Conservation (phyloP, 305 asterid genomes). For the Fraxinus baroniana region DNA sequence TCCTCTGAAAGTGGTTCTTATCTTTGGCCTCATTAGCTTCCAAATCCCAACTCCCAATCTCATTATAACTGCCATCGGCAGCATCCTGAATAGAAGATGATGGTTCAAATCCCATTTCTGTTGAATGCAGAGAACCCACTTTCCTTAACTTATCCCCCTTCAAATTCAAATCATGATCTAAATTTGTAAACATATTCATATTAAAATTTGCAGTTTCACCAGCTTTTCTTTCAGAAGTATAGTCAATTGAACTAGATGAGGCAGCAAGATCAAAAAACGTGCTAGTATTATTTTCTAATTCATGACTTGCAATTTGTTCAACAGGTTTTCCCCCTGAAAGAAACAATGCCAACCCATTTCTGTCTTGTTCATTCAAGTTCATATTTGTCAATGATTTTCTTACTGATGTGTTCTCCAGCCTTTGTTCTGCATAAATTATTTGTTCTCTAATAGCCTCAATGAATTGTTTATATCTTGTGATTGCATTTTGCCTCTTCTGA, state of each 20-base stretch:
- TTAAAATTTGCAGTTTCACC: constrained; percentile 23
- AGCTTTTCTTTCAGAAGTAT: constrained; percentile 19
- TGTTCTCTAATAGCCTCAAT: constrained; percentile 39
- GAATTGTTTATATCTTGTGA: constrained; percentile 32
- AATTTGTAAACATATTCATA: constrained; percentile 1
- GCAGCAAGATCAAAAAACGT: constrained; percentile 32
- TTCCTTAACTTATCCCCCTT: constrained; percentile 12
- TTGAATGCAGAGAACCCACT: background rate
- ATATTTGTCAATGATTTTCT: constrained; percentile 28
- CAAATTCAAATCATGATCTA: constrained; percentile 22
- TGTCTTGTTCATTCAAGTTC: constrained; percentile 36
- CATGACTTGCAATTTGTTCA: constrained; percentile 20
- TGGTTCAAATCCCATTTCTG: constrained; percentile 22
- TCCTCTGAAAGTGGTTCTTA: constrained; percentile 19
- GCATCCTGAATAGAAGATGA: constrained; percentile 29
- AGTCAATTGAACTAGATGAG: constrained; percentile 35
- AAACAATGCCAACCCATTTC: constrained; percentile 38
- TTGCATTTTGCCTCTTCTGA: constrained; percentile 29
- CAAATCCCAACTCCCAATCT: constrained; percentile 34
- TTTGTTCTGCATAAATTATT: constrained; percentile 30
- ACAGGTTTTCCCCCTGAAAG: constrained; percentile 34
- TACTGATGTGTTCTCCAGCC: constrained; percentile 19
- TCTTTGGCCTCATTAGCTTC: constrained; percentile 29
- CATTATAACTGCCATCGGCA: constrained; percentile 7
- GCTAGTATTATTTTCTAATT: constrained; percentile 26